Conservation (phyloP, 305 asterid species). For the Nicotiana rustica region DNA sequence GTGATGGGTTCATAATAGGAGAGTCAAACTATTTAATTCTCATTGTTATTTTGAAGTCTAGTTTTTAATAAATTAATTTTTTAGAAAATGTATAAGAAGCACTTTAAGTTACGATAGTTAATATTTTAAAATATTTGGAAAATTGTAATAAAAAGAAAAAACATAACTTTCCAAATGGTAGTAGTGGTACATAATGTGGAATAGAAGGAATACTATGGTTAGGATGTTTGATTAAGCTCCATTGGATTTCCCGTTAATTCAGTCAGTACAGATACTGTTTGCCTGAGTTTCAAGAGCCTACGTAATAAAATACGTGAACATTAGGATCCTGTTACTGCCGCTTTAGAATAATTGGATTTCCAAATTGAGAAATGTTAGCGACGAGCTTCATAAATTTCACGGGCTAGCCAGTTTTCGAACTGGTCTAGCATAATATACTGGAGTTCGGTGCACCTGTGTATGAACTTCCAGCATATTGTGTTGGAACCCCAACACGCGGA, state of each 20-base stretch:
- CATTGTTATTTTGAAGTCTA: neutral
- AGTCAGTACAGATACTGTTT: no score
- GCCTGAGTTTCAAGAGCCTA: neutral
- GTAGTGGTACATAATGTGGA: neutral
- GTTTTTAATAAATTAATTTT: neutral
- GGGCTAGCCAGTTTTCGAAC: no score
- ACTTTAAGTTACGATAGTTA: neutral
- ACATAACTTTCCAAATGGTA: neutral
- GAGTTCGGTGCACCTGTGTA: no score
- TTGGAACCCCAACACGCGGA: no score
- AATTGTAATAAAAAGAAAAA: neutral
- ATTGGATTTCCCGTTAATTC: no score
- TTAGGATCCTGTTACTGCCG: neutral
- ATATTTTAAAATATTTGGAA: neutral
- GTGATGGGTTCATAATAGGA: neutral
- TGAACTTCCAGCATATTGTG: no score
- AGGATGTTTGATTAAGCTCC: no score
- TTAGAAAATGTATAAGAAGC: neutral
- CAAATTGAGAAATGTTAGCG: slow-evolving; percentile 5
- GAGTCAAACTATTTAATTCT: neutral
- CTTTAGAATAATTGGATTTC: slow-evolving; percentile 13
- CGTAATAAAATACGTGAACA: neutral
- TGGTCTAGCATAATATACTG: no score
- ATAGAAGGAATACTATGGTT: neutral
- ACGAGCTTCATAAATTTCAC: neutral